phyloP scores from a whole-genome alignment of 441 rosid species.

The California macrophylla region DNA sequence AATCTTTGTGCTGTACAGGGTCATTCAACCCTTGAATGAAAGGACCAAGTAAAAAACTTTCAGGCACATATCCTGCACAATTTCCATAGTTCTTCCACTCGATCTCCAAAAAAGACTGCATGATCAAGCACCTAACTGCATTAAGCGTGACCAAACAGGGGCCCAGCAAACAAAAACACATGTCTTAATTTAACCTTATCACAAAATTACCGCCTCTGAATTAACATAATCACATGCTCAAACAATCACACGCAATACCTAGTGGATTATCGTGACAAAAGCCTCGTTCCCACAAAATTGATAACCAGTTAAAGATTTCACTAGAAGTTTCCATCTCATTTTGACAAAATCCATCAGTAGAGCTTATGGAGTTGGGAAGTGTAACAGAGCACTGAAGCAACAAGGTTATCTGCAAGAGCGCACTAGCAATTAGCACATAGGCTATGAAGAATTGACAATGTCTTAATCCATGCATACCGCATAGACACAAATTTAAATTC shows the following conservation, averaged over 20 bases:
- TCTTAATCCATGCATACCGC: not conserved
- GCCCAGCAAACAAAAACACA: slow-evolving; percentile 1
- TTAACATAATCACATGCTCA: slow-evolving; percentile 10
- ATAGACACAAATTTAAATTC: not conserved
- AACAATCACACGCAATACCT: slow-evolving; percentile 36
- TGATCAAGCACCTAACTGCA: slow-evolving; percentile 91
- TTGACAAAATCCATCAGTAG: slow-evolving; percentile 24
- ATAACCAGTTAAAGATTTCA: slow-evolving; percentile 65
- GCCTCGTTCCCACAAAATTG: slow-evolving; percentile 82
- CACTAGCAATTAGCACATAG: slow-evolving; percentile 16
- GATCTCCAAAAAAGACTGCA: slow-evolving; percentile 79
- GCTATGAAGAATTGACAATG: slow-evolving; percentile 6
- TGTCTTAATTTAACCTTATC: not conserved
- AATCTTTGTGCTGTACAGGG: slow-evolving; percentile 79
- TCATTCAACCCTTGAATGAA: slow-evolving; percentile 81
- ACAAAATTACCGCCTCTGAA: not conserved
- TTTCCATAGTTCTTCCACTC: slow-evolving; percentile 54
- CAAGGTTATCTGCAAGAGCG: slow-evolving; percentile 51
- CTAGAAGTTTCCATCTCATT: slow-evolving; percentile 27
- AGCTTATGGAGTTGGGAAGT: slow-evolving; percentile 37
- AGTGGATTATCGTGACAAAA: slow-evolving; percentile 83
- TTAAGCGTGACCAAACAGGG: slow-evolving; percentile 16
- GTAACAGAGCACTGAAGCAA: slow-evolving; percentile 57
- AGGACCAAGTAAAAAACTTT: slow-evolving; percentile 70
- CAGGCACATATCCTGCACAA: slow-evolving; percentile 51